These are phyloP conservation scores for Ballota nigra DNA, from an alignment of 257 asterid genomes.

Conservation along the genomic window DNA sequence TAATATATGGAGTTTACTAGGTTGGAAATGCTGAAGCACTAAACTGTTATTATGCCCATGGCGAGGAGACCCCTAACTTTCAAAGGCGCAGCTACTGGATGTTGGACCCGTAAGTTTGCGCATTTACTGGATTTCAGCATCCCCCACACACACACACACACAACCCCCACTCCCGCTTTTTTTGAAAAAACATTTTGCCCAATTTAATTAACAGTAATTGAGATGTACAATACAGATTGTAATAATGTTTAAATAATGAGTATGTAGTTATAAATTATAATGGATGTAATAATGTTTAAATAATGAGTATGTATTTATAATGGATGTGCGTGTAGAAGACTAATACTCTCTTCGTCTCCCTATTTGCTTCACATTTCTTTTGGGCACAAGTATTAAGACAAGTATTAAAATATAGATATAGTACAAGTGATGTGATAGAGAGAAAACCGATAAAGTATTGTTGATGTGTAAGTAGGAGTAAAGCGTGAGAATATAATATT, in stretches of 20 bases:
- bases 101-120: slow-evolving; percentile 77
- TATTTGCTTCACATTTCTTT: too few relatives aligned
- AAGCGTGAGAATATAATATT: too few relatives aligned
- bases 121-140: slow-evolving; percentile 10
- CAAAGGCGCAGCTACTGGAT: slow-evolving; percentile 99
- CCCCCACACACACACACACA: neutral
- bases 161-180: too few relatives aligned
- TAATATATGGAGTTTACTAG: slow-evolving; percentile 32
- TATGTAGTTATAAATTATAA: neutral
- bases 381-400: too few relatives aligned
- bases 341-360: too few relatives aligned
- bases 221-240: neutral
- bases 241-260: neutral
- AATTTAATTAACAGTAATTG: slow-evolving; percentile 7
- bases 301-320: neutral
- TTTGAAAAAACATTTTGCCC: neutral
- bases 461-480: too few relatives aligned
- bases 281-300: too few relatives aligned
- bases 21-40: slow-evolving; percentile 90
- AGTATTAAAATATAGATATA: too few relatives aligned
- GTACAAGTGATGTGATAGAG: too few relatives aligned
- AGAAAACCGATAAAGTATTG: too few relatives aligned
- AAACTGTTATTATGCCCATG: slow-evolving; percentile 95
- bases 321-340: slow-evolving; percentile 2
- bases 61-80: slow-evolving; percentile 72